Conservation (phyloP, 768 basidiomycete species). For the Coprinopsis marcescibilis region DNA sequence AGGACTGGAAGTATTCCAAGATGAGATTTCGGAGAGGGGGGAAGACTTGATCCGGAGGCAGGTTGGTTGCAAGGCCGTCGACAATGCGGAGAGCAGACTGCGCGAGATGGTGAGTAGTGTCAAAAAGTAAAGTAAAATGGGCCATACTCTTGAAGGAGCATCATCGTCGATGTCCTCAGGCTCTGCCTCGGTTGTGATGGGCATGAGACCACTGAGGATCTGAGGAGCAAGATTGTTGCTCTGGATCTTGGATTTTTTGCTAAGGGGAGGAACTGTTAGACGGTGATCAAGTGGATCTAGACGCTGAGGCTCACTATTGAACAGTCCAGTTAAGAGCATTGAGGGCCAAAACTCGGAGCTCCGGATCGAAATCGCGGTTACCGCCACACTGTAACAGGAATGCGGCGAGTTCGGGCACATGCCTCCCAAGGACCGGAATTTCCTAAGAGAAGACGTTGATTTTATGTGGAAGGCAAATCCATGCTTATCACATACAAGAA, state of each 20-base stretch:
- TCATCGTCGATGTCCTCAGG: constrained; percentile 93
- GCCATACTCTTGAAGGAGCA: constrained; percentile 75
- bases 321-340: constrained; percentile 97
- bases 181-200: constrained; percentile 89
- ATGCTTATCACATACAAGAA: constrained; percentile 53
- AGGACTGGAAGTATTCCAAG: constrained; percentile 76
- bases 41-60: constrained; percentile 96
- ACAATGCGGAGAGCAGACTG: constrained; percentile 93
- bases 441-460: constrained; percentile 47
- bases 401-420: constrained; percentile 79
- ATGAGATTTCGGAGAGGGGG: constrained; percentile 82
- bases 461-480: neutral
- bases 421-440: constrained; percentile 86
- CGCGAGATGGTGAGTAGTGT: constrained; percentile 2
- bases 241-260: constrained; percentile 96
- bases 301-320: constrained; percentile 63
- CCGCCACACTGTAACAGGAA: constrained; percentile 85
- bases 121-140: neutral
- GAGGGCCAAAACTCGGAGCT: constrained; percentile 83
- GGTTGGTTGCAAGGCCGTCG: constrained; percentile 84
- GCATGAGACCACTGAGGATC: constrained; percentile 89
- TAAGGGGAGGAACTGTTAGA: constrained; percentile 24
- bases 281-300: neutral
- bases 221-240: constrained; percentile 73
- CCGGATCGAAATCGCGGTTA: constrained; percentile 68